Evolutionary conservation across 495 filamentous ascomycete species (phyloP).

Genomic region (Penicillium ucsense): DNA sequence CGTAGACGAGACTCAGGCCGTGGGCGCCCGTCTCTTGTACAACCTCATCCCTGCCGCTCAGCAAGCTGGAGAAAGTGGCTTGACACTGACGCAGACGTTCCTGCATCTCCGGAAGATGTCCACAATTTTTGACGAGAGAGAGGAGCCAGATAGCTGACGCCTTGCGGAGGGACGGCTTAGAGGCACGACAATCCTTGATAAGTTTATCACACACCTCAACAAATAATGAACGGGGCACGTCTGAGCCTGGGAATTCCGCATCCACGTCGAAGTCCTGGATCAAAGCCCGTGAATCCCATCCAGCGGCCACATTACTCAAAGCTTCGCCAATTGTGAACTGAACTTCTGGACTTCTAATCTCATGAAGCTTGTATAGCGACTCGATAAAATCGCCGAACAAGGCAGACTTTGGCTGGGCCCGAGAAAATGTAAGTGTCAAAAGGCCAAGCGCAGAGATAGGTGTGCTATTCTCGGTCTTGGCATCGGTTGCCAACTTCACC

Average conservation of each 20-base stretch:
- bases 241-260: constrained; percentile 29
- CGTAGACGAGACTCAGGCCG: constrained; percentile 82
- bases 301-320: constrained; percentile 60
- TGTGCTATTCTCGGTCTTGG: constrained; percentile 72
- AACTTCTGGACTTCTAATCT: constrained; percentile 70
- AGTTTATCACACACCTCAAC: constrained; percentile 53
- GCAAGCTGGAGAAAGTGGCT: constrained; percentile 74
- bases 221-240: constrained; percentile 39
- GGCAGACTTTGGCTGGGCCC: constrained; percentile 18
- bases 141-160: constrained; percentile 90
- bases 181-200: constrained; percentile 61
- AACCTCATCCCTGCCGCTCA: constrained; percentile 81
- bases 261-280: constrained; percentile 54
- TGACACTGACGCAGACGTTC: constrained; percentile 67
- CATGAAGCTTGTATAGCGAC: constrained; percentile 64
- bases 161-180: constrained; percentile 79
- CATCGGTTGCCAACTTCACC: constrained; percentile 49
- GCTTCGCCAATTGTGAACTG: constrained; percentile 89
- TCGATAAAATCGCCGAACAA: constrained; percentile 39
- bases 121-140: constrained; percentile 86
- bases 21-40: constrained; percentile 92
- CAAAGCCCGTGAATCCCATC: constrained; percentile 65
- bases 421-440: constrained; percentile 46
- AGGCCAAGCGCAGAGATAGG: constrained; percentile 67
- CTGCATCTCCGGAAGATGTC: constrained; percentile 61